Conservation (phyloP, 495 filamentous ascomycete species). For the Lasiosphaeriaceae sp. region DNA sequence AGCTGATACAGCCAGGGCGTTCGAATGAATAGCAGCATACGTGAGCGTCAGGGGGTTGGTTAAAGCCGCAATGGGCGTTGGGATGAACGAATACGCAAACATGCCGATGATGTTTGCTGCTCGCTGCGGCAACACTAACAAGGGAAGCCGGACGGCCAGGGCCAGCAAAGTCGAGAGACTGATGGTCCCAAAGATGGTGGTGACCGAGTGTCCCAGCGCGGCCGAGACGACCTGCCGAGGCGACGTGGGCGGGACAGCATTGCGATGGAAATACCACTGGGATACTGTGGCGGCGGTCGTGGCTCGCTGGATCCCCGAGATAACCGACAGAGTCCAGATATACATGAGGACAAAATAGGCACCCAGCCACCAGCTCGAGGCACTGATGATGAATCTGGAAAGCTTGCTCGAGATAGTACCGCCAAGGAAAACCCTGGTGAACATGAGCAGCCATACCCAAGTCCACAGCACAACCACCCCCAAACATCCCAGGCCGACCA, state of each 20-base stretch:
- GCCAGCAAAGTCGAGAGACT: constrained; percentile 78
- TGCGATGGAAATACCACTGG: constrained; percentile 98
- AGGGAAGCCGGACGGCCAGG: constrained; percentile 77
- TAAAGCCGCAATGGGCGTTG: constrained; percentile 75
- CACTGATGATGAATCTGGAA: constrained; percentile 69
- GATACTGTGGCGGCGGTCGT: constrained; percentile 93
- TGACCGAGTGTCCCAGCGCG: constrained; percentile 71
- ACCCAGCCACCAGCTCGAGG: constrained; percentile 87
- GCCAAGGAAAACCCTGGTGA: constrained; percentile 86
- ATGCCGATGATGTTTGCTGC: constrained; percentile 60
- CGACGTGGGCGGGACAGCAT: constrained; percentile 69
- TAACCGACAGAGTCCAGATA: constrained; percentile 85
- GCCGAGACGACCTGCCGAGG: constrained; percentile 77
- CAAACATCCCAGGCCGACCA: constrained; percentile 77
- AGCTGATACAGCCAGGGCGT: constrained; percentile 69
- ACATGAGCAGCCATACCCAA: constrained; percentile 96
- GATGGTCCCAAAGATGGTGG: constrained; percentile 89
- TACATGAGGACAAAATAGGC: constrained; percentile 89
- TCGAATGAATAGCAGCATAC: constrained; percentile 90
- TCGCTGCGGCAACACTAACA: constrained; percentile 77
- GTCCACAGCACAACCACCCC: constrained; percentile 77
- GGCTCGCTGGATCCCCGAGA: constrained; percentile 80
- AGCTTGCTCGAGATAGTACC: constrained; percentile 64
- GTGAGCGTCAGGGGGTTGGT: constrained; percentile 89
- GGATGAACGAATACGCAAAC: constrained; percentile 73